A percentile compares a stretch with the other conserved stretches of the same genome.
phyloP scores from a whole-genome alignment of 768 basidiomycete species.

The Phanerodontia chrysosporium region DNA sequence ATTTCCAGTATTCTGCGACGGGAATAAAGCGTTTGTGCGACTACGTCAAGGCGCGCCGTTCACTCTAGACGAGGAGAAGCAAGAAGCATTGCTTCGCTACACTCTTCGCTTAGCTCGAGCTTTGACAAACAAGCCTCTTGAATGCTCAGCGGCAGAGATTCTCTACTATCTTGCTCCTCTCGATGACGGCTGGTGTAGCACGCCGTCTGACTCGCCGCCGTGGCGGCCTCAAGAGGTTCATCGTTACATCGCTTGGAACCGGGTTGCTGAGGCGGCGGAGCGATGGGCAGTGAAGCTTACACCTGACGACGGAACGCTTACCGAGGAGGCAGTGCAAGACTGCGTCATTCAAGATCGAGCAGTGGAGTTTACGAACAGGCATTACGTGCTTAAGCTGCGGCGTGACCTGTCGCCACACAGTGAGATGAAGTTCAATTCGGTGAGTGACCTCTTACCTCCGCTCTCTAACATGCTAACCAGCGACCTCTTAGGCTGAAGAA shows the following conservation, averaged over 20 bases:
- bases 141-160: constrained; percentile 50
- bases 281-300: constrained; percentile 49
- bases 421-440: constrained; percentile 55
- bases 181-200: constrained; percentile 30
- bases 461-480: no score
- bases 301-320: constrained; percentile 28
- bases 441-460: constrained; percentile 34
- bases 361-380: constrained; percentile 74
- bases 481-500: constrained; percentile 51
- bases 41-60: constrained; percentile 48
- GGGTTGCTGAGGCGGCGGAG: constrained; percentile 46
- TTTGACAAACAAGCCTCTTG: constrained; percentile 64
- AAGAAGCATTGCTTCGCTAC: constrained; percentile 51
- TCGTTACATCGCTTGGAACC: constrained; percentile 59
- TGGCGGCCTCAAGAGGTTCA: constrained; percentile 34
- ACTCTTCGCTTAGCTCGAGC: constrained; percentile 60
- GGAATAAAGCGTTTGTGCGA: constrained; percentile 37
- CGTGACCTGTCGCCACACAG: constrained; percentile 70
- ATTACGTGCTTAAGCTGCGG: constrained; percentile 51
- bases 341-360: constrained; percentile 71
- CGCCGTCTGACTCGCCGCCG: constrained; percentile 16
- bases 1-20: constrained; percentile 60
- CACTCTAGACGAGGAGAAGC: constrained; percentile 38
- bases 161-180: constrained; percentile 70
- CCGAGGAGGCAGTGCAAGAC: constrained; percentile 50